These are phyloP conservation scores for Pterocarpus santalinus DNA, from an alignment of 306 rosid genomes.

Conservation along the genomic window DNA sequence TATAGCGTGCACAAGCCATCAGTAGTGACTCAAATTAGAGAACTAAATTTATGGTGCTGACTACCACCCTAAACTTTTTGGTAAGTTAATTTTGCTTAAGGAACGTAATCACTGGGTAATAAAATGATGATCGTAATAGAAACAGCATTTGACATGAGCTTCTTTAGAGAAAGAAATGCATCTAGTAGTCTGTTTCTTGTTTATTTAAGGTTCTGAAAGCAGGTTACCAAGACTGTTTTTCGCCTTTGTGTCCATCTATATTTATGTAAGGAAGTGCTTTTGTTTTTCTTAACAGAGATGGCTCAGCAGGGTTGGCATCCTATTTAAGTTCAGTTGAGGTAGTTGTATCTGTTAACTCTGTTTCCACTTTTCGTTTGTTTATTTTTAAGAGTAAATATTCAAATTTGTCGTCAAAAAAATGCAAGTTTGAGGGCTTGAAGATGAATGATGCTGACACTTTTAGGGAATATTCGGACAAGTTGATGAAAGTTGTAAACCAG, in stretches of 20 bases:
- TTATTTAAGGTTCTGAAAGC: neutral
- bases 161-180: slow-evolving; percentile 9
- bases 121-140: neutral
- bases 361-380: slow-evolving; percentile 19
- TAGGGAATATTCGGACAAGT: no score
- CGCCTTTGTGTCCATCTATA: neutral
- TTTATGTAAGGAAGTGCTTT: slow-evolving; percentile 29
- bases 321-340: slow-evolving; percentile 44
- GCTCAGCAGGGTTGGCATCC: slow-evolving; percentile 39
- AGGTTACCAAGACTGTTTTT: neutral
- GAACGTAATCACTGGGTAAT: slow-evolving; percentile 17
- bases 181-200: neutral
- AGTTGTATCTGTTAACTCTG: slow-evolving; percentile 1
- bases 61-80: neutral
- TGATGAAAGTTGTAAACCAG: no score
- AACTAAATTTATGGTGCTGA: neutral
- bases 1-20: neutral
- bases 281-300: slow-evolving; percentile 43
- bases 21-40: neutral
- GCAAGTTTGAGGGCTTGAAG: no score
- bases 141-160: neutral
- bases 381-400: neutral
- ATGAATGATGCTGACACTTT: no score
- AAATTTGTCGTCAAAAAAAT: no score
- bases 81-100: neutral